Evolutionary conservation across 306 rosid species (phyloP), one percentile per base, ranked within the genome.

Genomic region (Sophora flavescens): DNA sequence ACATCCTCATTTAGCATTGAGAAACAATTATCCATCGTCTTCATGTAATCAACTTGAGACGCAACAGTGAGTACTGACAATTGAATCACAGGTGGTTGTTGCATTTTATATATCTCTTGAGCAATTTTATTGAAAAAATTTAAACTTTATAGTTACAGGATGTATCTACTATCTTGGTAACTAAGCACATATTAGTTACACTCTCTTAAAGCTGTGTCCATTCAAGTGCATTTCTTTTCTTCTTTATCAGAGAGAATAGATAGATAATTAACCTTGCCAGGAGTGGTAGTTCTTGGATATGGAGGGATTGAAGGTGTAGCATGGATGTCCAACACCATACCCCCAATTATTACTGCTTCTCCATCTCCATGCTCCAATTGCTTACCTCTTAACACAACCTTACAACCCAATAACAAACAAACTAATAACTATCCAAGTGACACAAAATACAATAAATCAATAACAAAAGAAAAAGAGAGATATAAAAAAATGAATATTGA

Each of bases 291-390:
- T 77, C 87, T 74, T 8, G 87, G 78, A 33, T 75, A 75, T 28
- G 82, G 63, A 30, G 39, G 75, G 33, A 61, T 14, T 15, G 90
- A 86, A 84, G 90, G 90, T 13, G 66, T 81, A 53, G 91, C 91
- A 77, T 87, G 90, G 85, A 94, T 89, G 70, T 92, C 98, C 86
- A 94, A 79, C 26, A 92, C 96, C 98, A 94, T 92, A 56, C 91
- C 97, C 28, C 98, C 98, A 56, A 92, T 83, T 70, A 94, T 82
- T 28, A 94, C 92, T 6, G 93, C 88, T 53, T 90, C 86, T 22
- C 78, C 69, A 11, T 78, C 85, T 30, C 61, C 80, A 50, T 63
- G 58, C 58, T 80, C 81, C 84, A 63, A 36, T 53, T 80, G 33
- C 48, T 30, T 80, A 66, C 69, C 83, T 42, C 76, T 76, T 11